phyloP scores from a whole-genome alignment of 106 monocot genomes.

The Triglochin maritima region DNA sequence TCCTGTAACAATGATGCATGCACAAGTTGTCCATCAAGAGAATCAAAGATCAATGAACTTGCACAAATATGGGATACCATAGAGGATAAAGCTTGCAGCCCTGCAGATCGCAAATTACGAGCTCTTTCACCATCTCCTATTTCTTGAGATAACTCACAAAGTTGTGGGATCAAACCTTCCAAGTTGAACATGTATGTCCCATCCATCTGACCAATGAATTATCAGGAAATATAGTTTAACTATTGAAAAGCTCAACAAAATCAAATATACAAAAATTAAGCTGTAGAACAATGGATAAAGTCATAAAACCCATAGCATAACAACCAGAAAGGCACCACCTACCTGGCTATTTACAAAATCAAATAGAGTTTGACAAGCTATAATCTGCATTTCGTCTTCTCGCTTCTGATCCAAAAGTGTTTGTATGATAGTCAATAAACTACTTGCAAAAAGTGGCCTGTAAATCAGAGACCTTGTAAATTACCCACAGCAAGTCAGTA shows the following conservation, averaged over 20 bases:
- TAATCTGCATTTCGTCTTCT: constrained; percentile 60
- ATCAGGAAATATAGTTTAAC: background rate
- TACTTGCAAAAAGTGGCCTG: constrained; percentile 93
- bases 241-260: background rate
- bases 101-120: constrained; percentile 46
- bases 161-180: constrained; percentile 72
- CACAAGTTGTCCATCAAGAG: too few species aligned
- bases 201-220: constrained; percentile 38
- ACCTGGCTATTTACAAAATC: constrained; percentile 83
- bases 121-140: constrained; percentile 48
- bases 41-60: too few species aligned
- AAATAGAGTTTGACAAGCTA: constrained; percentile 83
- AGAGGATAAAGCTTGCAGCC: constrained; percentile 70
- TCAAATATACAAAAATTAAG: background rate
- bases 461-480: constrained; percentile 1
- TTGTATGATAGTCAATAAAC: constrained; percentile 58
- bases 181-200: constrained; percentile 90
- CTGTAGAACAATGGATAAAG: background rate
- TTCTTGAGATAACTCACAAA: constrained; percentile 74
- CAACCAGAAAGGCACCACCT: background rate
- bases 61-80: constrained; percentile 34
- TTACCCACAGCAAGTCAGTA: too few species aligned
- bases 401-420: constrained; percentile 81
- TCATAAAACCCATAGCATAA: background rate
- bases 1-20: too few species aligned